Evolutionary conservation across 352 stramenopile genomes (phyloP), one percentile per base, ranked within the genome.

Genomic region (Pythium apleroticum): DNA sequence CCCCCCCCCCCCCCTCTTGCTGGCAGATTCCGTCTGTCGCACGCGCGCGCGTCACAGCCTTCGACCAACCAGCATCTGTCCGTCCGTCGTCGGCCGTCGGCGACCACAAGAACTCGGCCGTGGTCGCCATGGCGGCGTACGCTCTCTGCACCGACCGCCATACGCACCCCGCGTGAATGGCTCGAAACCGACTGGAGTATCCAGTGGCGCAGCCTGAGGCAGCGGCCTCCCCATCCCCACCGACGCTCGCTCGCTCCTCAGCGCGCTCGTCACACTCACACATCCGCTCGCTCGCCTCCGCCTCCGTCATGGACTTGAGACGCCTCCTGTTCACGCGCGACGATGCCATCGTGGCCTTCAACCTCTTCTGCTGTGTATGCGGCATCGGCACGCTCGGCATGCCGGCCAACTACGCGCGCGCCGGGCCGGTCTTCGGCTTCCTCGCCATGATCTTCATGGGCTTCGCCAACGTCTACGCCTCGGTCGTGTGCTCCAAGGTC

Each of bases 381-480:
- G 81, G 81, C 54, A 81, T 91, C 39, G 82, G 82, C 14, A 89
- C 82, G 35, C 77, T 91, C 35, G 80, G 82, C 52, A 87, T 91
- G 77, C 80, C 82, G 0, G 78, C 71, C 30, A 91, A 91, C 66
- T 91, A 85, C 58, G 75, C 81, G 2, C 81, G 81, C 11, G 77
- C 81, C n/a, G 79, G 78, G 8, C 79, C 79, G 15, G 39, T 17
- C 39, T 56, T 60, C 31, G 67, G 63, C 11, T 35, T 48, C 14
- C n/a, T 71, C 20, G 67, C 67, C 9, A 65, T 69, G 46, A 31
- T 70, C 5, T 74, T 74, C 57, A 74, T 74, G 67, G 67, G 63
- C 19, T 57, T 65, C 22, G 49, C 63, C 55, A 74, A 74, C 50
- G 56, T 60, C 20, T 60, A 60, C 54, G 54, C 54, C 8, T 60